A percentile compares a stretch with the other conserved stretches of the same genome.
phyloP scores from a whole-genome alignment of 1,284 basidiomycete species.

The Ceratobasidium papillatum region DNA sequence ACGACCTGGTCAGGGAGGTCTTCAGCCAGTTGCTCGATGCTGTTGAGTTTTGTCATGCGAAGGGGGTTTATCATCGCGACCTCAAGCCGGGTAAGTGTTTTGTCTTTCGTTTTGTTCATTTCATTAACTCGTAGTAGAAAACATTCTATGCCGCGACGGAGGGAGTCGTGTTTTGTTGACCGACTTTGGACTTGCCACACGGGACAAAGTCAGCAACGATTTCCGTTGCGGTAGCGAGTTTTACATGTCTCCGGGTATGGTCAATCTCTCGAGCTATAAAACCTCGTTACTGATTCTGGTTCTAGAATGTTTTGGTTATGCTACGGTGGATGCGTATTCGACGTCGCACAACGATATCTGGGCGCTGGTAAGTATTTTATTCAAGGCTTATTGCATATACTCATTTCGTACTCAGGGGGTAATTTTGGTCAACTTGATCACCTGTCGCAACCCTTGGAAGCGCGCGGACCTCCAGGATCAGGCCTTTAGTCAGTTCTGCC shows the following conservation, averaged over 20 bases:
- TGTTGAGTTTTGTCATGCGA: conserved; percentile 63
- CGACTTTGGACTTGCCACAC: conserved; percentile 97
- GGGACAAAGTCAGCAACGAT: conserved; percentile 85
- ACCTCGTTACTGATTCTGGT: conserved; percentile 43
- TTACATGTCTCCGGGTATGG: conserved; percentile 93
- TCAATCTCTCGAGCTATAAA: conserved; percentile 19
- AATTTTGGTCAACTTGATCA: conserved; percentile 90
- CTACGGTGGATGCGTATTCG: conserved; percentile 73
- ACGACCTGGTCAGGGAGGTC: conserved; percentile 70
- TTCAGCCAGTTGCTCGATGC: conserved; percentile 65
- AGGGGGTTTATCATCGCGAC: conserved; percentile 92
- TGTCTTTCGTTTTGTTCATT: not conserved
- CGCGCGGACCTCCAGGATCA: conserved; percentile 57
- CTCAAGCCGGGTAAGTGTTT: conserved; percentile 72
- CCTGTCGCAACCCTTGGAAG: conserved; percentile 89
- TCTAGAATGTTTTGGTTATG: conserved; percentile 72
- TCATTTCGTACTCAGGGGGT: conserved; percentile 60
- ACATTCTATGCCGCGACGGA: conserved; percentile 82
- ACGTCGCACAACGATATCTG: conserved; percentile 86
- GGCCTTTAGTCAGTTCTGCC: conserved; percentile 1
- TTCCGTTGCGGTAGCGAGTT: conserved; percentile 97
- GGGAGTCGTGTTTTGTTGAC: conserved; percentile 89
- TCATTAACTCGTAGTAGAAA: conserved; percentile 62
- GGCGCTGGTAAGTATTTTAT: conserved; percentile 67
- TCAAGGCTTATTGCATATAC: conserved; percentile 46